phyloP scores from a whole-genome alignment of 352 stramenopile species.

The Phytopythium helicoides region DNA sequence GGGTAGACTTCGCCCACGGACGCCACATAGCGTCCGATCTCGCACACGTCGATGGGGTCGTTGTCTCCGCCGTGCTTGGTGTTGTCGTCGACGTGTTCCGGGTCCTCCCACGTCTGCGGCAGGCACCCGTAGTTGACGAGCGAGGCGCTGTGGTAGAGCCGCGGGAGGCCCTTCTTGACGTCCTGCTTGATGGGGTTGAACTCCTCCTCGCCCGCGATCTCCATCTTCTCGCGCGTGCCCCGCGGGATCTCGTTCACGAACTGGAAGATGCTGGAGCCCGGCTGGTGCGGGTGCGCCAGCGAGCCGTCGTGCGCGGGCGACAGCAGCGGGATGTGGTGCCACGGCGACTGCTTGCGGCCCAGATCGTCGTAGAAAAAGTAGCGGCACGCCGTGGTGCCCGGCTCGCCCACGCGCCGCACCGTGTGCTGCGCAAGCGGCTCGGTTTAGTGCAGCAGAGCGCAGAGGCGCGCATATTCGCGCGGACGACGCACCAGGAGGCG shows the following conservation, averaged over 20 bases:
- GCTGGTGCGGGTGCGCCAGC: conserved; percentile 29
- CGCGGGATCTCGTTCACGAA: conserved; percentile 95
- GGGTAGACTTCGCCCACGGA: conserved; percentile 92
- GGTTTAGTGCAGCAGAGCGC: not conserved
- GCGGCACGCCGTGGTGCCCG: conserved; percentile 68
- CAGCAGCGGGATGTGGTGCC: conserved; percentile 93
- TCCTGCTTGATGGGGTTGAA: conserved; percentile 97
- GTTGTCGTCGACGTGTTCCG: conserved; percentile 91
- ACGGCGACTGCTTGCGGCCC: conserved; percentile 85
- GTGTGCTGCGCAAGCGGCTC: conserved; percentile 39
- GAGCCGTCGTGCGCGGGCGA: conserved; percentile 22
- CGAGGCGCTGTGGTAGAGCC: conserved; percentile 86
- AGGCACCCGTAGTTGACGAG: conserved; percentile 98
- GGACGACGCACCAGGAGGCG: not conserved
- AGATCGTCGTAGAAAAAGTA: conserved; percentile 82
- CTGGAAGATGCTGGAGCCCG: conserved; percentile 74
- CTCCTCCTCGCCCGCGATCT: conserved; percentile 89
- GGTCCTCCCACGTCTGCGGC: conserved; percentile 99
- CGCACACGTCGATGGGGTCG: conserved; percentile 98
- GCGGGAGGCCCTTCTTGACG: conserved; percentile 96
- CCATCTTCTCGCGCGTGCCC: conserved; percentile 90
- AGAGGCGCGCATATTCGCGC: not conserved
- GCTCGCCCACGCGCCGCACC: conserved; percentile 54
- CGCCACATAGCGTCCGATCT: conserved; percentile 94
- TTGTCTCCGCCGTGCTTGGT: conserved; percentile 94